Percentiles rank a stretch among this genome's conserved stretches.
Conservation (phyloP, 78 protist species). For the Dictyostelium capitatum region DNA sequence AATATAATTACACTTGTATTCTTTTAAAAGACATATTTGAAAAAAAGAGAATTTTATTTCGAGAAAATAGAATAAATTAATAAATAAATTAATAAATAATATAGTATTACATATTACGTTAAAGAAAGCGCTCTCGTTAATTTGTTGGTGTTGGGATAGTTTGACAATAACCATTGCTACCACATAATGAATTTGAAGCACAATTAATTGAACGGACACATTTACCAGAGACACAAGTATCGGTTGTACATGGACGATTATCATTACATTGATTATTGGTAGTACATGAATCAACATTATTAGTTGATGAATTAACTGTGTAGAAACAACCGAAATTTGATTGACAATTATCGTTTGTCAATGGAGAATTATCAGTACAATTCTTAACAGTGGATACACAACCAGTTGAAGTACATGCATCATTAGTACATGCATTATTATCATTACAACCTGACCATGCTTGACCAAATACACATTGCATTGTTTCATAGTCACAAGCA, state of each 20-base stretch:
- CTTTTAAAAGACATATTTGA: no score
- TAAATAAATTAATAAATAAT: no score
- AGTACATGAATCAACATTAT: neutral
- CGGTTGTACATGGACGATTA: constrained; percentile 14
- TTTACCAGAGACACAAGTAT: neutral
- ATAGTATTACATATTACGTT: no score
- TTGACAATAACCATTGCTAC: neutral
- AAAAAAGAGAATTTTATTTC: no score
- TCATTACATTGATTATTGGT: neutral
- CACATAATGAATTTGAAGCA: constrained; percentile 12
- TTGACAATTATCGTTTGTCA: constrained; percentile 36
- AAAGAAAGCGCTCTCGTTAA: no score
- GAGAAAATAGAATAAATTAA: no score
- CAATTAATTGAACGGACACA: neutral
- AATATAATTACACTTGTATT: no score
- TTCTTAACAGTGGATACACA: neutral
- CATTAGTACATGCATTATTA: constrained; percentile 41
- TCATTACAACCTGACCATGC: constrained; percentile 17
- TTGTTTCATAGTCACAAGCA: neutral
- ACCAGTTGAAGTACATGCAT: constrained; percentile 3
- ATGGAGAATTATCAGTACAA: constrained; percentile 23
- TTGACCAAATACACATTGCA: neutral
- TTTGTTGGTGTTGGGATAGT: neutral
- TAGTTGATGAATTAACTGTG: neutral
- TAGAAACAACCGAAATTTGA: neutral